phyloP scores from a whole-genome alignment of 371 early-diverging fungal genomes.

The Modicella reniformis region DNA sequence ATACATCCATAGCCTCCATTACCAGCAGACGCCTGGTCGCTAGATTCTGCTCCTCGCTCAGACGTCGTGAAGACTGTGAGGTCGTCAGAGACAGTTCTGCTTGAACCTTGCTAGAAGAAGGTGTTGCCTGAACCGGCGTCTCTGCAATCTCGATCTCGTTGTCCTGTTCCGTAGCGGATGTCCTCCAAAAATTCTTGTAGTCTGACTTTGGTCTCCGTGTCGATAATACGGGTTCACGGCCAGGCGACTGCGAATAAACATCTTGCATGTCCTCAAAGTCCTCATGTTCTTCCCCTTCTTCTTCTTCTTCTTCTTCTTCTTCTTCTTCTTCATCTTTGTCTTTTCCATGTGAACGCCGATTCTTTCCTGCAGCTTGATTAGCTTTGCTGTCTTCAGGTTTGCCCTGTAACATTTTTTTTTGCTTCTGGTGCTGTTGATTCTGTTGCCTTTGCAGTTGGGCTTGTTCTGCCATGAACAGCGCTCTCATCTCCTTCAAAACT shows the following conservation, averaged over 20 bases:
- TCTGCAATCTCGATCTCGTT: neutral
- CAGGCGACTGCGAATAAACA: constrained; percentile 11
- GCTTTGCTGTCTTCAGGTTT: neutral
- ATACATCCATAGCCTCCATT: constrained; percentile 26
- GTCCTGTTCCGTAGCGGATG: constrained; percentile 4
- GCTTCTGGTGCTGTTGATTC: neutral
- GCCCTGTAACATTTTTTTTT: neutral
- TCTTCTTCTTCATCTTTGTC: neutral
- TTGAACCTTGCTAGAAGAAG: too few species aligned
- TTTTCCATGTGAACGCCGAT: neutral
- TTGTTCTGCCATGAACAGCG: constrained; percentile 22
- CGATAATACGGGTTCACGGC: neutral
- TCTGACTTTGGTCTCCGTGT: constrained; percentile 8
- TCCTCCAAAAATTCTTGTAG: constrained; percentile 26
- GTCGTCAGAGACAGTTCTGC: constrained; percentile 24
- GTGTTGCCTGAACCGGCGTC: too few species aligned
- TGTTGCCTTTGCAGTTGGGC: neutral
- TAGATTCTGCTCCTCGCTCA: constrained; percentile 27
- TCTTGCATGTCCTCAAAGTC: neutral
- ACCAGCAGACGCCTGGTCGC: constrained; percentile 15
- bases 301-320: neutral
- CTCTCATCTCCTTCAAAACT: constrained; percentile 38
- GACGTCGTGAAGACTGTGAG: constrained; percentile 6
- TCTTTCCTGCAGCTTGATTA: neutral
- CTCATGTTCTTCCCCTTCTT: neutral